phyloP scores from a whole-genome alignment of 1,284 basidiomycete species.

The Apiotrichum gracile region DNA sequence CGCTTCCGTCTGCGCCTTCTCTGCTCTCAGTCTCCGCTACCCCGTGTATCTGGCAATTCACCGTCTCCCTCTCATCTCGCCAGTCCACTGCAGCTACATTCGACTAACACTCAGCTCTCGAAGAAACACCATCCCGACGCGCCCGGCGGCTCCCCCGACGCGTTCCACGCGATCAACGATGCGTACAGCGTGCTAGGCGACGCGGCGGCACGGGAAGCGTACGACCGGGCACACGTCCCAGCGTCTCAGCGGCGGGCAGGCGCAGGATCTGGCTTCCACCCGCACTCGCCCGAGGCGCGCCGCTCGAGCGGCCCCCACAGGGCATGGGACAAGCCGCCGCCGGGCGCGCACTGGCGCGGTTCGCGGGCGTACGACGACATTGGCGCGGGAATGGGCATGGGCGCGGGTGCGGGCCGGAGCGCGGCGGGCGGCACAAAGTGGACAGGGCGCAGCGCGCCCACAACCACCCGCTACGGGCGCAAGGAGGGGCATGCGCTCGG shows the following conservation, averaged over 20 bases:
- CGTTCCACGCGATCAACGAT: constrained; percentile 45
- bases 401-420: not conserved
- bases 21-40: not conserved
- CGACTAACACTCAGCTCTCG: constrained; percentile 35
- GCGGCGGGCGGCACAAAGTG: not conserved
- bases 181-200: constrained; percentile 44
- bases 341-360: constrained; percentile 7
- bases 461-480: constrained; percentile 8
- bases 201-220: constrained; percentile 30
- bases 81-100: too few relatives aligned
- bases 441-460: too few relatives aligned
- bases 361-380: constrained; percentile 3
- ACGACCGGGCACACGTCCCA: constrained; percentile 2
- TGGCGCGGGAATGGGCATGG: constrained; percentile 15
- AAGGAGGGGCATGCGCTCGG: not conserved
- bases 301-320: constrained; percentile 11
- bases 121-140: constrained; percentile 49
- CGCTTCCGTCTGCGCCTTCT: too few relatives aligned
- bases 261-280: not conserved
- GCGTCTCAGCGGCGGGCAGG: not conserved
- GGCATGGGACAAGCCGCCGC: constrained; percentile 3
- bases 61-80: not conserved
- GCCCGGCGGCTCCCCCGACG: constrained; percentile 32
- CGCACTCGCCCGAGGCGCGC: constrained; percentile 11
- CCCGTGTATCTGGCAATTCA: not conserved